Percentiles rank a stretch among this genome's conserved stretches.
Conservation (phyloP, 768 basidiomycete genomes). For the Zangia roseola region DNA sequence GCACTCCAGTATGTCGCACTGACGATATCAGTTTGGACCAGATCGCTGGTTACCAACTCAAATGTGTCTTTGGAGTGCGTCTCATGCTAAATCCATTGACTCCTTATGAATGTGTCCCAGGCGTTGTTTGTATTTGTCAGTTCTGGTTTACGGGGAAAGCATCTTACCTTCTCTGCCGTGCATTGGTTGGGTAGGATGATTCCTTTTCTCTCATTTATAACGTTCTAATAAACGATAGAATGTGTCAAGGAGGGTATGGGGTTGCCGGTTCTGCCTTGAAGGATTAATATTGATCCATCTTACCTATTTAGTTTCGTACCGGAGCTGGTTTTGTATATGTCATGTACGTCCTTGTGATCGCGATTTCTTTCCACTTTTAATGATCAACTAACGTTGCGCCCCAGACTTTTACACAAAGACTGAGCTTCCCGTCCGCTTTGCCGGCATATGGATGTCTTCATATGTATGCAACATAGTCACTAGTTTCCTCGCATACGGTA, state of each 20-base stretch:
- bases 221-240: slow-evolving; percentile 14
- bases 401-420: slow-evolving; percentile 53
- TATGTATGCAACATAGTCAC: slow-evolving; percentile 53
- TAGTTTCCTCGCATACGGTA: slow-evolving; percentile 65
- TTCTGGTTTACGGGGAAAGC: slow-evolving; percentile 54
- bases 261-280: not conserved
- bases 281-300: not conserved
- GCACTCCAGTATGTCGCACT: not conserved
- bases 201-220: not conserved
- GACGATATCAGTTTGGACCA: slow-evolving; percentile 45
- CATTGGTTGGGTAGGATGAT: slow-evolving; percentile 41
- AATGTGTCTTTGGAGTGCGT: slow-evolving; percentile 52
- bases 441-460: slow-evolving; percentile 66
- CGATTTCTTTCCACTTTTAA: not conserved
- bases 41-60: slow-evolving; percentile 65
- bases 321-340: slow-evolving; percentile 60
- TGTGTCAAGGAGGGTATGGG: slow-evolving; percentile 47
- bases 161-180: slow-evolving; percentile 48
- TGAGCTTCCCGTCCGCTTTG: slow-evolving; percentile 52
- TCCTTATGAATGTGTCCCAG: no score
- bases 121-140: no score
- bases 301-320: slow-evolving; percentile 45
- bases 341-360: slow-evolving; percentile 40
- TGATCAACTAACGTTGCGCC: not conserved
- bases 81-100: no score